These are phyloP conservation scores for Cyclotella baltica DNA, from an alignment of 108 stramenopile species.

Conservation along the genomic window DNA sequence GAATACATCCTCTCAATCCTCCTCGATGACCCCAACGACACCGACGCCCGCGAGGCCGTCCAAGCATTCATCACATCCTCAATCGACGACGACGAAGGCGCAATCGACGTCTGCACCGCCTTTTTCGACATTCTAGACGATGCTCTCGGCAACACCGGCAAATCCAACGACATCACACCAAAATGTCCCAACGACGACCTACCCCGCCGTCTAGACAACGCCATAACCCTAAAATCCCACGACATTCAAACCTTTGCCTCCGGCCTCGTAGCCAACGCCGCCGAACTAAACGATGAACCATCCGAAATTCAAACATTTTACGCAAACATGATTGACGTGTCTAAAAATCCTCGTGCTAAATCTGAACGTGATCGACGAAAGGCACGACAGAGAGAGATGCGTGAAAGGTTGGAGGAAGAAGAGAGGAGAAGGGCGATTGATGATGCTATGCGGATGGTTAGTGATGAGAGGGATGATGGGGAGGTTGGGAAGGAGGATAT, in stretches of 20 bases:
- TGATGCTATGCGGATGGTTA: conserved; percentile 62
- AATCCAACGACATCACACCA: background rate
- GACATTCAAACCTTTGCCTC: conserved; percentile 68
- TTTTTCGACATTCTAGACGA: conserved; percentile 56
- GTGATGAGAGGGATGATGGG: conserved; percentile 31
- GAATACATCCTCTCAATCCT: conserved; percentile 71
- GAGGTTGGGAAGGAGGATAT: conserved; percentile 22
- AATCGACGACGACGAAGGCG: conserved; percentile 51
- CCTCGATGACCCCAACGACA: conserved; percentile 61
- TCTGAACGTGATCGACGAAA: conserved; percentile 72
- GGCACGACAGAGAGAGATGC: conserved; percentile 62
- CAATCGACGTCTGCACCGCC: conserved; percentile 33
- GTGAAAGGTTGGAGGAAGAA: conserved; percentile 64
- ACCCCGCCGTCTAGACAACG: conserved; percentile 52
- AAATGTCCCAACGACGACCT: conserved; percentile 1
- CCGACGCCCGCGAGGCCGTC: conserved; percentile 69
- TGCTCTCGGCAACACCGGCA: background rate
- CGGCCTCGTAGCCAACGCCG: conserved; percentile 51
- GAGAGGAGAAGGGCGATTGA: conserved; percentile 68
- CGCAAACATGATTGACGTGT: conserved; percentile 75
- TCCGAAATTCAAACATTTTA: conserved; percentile 65
- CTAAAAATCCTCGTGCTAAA: conserved; percentile 46
- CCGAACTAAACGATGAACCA: background rate
- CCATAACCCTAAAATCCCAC: conserved; percentile 67
- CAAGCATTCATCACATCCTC: conserved; percentile 49